phyloP scores from a whole-genome alignment of 2,329 filamentous ascomycete genomes.

The Aureobasidium sp. region DNA sequence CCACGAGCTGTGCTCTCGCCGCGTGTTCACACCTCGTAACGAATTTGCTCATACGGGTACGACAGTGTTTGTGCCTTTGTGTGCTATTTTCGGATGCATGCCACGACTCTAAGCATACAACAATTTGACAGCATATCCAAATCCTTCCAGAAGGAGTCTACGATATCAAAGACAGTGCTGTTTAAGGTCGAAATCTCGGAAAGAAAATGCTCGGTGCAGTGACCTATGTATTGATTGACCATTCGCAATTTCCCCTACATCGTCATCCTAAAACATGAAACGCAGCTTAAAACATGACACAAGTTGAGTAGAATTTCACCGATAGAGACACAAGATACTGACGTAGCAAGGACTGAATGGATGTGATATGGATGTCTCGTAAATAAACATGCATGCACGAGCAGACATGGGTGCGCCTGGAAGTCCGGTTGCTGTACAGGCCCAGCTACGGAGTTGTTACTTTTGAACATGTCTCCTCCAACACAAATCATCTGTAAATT shows the following conservation, averaged over 20 bases:
- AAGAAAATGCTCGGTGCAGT: background rate
- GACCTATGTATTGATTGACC: background rate
- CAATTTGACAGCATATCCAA: background rate
- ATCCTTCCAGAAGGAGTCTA: constrained; percentile 8
- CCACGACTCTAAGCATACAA: background rate
- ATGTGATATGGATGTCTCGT: background rate
- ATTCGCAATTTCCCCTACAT: background rate
- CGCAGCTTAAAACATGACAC: background rate
- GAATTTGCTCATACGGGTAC: background rate
- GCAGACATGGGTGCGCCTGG: background rate
- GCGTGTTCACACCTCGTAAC: background rate
- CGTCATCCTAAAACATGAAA: background rate
- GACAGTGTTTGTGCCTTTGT: background rate
- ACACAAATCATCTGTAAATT: background rate
- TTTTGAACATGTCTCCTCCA: background rate
- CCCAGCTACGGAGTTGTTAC: background rate
- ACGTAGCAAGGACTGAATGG: background rate
- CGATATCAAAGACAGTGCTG: background rate
- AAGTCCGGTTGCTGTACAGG: background rate
- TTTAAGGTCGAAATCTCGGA: background rate
- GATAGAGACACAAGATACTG: background rate
- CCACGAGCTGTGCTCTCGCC: background rate
- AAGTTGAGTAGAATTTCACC: background rate
- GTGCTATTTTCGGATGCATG: constrained; percentile 3
- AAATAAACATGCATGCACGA: background rate